phyloP scores from a whole-genome alignment of 306 rosid genomes.

The Begonia peltatifolia region DNA sequence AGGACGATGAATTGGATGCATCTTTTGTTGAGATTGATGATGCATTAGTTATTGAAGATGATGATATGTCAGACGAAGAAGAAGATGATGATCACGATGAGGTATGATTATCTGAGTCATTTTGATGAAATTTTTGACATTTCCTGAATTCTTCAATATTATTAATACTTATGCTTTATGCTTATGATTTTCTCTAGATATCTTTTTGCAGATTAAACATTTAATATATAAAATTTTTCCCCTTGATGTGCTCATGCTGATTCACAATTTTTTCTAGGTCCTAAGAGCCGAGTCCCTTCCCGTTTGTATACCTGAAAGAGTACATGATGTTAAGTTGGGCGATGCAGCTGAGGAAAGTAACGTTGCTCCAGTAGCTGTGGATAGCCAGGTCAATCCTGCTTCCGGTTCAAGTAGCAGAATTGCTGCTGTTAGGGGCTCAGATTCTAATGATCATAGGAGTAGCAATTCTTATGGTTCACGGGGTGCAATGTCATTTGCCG shows the following conservation, averaged over 20 bases:
- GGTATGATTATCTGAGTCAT: constrained; percentile 32
- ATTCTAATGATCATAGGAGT: constrained; percentile 59
- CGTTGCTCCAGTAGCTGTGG: constrained; percentile 51
- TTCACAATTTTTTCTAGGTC: constrained; percentile 32
- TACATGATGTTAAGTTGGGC: constrained; percentile 92
- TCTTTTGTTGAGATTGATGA: constrained; percentile 91
- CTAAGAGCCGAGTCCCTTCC: constrained; percentile 88
- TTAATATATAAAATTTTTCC: too few species aligned
- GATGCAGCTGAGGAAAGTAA: constrained; percentile 62
- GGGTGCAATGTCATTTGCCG: constrained; percentile 97
- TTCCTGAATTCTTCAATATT: background rate
- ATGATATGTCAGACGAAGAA: constrained; percentile 93
- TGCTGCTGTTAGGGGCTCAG: constrained; percentile 55
- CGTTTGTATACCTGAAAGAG: constrained; percentile 84
- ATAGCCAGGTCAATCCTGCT: constrained; percentile 57
- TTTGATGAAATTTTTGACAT: background rate
- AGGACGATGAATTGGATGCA: constrained; percentile 90
- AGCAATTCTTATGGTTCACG: constrained; percentile 62
- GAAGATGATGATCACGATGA: constrained; percentile 96
- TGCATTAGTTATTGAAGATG: constrained; percentile 91
- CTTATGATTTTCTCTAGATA: too few species aligned
- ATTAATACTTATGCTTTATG: too few species aligned
- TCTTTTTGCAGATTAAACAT: too few species aligned
- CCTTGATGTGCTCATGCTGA: background rate
- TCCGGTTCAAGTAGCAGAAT: constrained; percentile 90